Evolutionary conservation across 805 yeast genomes (phyloP), one percentile per base, ranked within the genome.

Genomic region (Kockiozyma suomiensis): DNA sequence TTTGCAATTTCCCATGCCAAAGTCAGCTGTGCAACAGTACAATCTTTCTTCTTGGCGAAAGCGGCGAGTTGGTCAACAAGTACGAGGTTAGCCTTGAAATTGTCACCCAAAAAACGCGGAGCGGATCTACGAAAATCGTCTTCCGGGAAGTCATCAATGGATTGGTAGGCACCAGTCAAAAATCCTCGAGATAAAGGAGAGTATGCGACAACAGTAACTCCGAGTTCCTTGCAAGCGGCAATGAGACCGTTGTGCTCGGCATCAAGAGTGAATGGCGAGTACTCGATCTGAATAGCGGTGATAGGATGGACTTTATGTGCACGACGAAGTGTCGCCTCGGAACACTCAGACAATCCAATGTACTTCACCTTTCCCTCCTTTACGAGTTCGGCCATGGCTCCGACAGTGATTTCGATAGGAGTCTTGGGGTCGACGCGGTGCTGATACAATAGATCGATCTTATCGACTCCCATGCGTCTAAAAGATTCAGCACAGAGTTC

Each of bases 131-230:
- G 79, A 59, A 83, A 64, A 68, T 87, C 94, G 45, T 82, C 85
- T 46, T 77, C 76, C 10, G 85, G 82, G 55, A 65, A 56, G 21
- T 82, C 85, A 0, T 72, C 68, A 21, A 74, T 67, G 4, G 79
- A 73, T 26, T 74, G 82, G 54, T 85, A 73, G 35, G 69, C 63
- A 58, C 94, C 96, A 2, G 93, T 85, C 56, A 91, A 78, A 61
- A 86, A 76, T 0, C 97, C 97, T 68, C 88, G 80, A 8, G 91
- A 86, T 56, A 91, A 78, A 32, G 97, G 97, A 32, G 96, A 87
- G 74, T 91, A 91, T 26, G 91, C 88, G 58, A 89, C 77, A 32
- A 89, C 76, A 13, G 94, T 87, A 57, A 91, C 81, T 15, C 78
- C 78, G 35, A 79, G 73, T 62, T 85, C 83, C 21, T 81, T 79